These are phyloP conservation scores for Aquilaria yunnanensis DNA, from an alignment of 345 rosid genomes.

Conservation along the genomic window DNA sequence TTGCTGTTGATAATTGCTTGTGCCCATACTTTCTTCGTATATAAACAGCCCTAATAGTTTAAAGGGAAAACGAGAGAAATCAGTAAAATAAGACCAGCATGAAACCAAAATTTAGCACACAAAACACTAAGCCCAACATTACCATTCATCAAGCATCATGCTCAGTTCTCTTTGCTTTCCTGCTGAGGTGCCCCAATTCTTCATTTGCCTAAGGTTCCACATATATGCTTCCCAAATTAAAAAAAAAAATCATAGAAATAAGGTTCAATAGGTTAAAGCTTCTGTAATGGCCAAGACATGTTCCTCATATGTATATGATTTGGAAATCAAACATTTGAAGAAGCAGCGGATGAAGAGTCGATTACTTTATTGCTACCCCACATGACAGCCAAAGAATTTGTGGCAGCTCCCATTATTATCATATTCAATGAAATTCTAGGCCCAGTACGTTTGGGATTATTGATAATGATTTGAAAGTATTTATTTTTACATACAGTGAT, in stretches of 20 bases:
- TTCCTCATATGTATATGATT: slow-evolving; percentile 1
- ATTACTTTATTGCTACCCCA: no score
- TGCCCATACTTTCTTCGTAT: slow-evolving; percentile 66
- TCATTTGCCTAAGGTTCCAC: slow-evolving; percentile 63
- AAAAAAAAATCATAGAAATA: no score
- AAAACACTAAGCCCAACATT: slow-evolving; percentile 18
- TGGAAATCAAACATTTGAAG: no score
- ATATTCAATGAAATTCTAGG: no score
- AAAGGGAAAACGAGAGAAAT: slow-evolving; percentile 5
- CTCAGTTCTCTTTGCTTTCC: slow-evolving; percentile 80
- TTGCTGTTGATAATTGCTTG: slow-evolving; percentile 61
- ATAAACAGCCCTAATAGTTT: slow-evolving; percentile 59
- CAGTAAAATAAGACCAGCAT: not conserved
- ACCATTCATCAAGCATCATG: slow-evolving; percentile 99
- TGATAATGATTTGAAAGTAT: no score
- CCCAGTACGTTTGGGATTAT: no score
- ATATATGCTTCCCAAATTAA: no score
- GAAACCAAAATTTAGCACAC: slow-evolving; percentile 6
- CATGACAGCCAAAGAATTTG: no score
- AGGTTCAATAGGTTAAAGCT: no score
- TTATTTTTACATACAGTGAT: no score
- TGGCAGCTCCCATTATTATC: no score
- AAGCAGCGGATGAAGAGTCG: no score
- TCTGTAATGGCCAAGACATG: slow-evolving; percentile 11
- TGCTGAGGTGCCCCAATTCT: slow-evolving; percentile 73